Base-by-base conservation (phyloP, 1,139 yeast species). In the Kodamaea sp. region DNA sequence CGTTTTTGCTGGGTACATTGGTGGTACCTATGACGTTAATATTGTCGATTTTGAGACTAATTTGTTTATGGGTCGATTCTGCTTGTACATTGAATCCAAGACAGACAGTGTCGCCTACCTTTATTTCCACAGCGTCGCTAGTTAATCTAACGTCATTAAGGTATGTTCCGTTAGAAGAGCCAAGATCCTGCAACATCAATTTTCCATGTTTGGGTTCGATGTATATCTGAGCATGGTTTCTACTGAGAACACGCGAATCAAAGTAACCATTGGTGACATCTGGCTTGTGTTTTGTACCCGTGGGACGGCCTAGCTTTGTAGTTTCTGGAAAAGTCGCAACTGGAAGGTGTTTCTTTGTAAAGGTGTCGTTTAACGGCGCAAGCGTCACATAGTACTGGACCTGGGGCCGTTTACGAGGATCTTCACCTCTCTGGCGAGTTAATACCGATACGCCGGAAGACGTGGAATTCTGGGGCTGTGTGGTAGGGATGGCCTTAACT, bases 161-260 rank as follows among this genome's bases (percentile, higher is more conserved):
- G 57, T 85, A 94, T 0, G 98, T 92, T 8, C 99, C 99, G 60
- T 92, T 92, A 14, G 96, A 86, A 7, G 95, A 84, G 34, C 89
- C 88, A 48, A 89, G 73, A 61, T 92, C 99, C 48, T 83, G 79
- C 26, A 92, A 74, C 75, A 76, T 87, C 22, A 92, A 73, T 40
- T 74, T 74, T 9, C 94, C 90, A 5, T 69, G 66, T 18, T 63
- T 64, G n/a, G 79, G 66, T 48, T 84, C 90, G 26, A 89, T 80
- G 68, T 79, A 87, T 43, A 92, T 66, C 48, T 87, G 92, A 0
- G 99, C 99, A 61, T 92, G 99, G 51, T 86, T 92, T 46, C 99
- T 70, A 28, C 95, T 83, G 33, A 92, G 72, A 10, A 94, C 98
- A 24, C 98, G 70, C 7, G 97, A 88, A 57, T 92, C 98, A 54